Conservation (phyloP, 23 red algal genomes). For the Gracilaria gracilis region DNA sequence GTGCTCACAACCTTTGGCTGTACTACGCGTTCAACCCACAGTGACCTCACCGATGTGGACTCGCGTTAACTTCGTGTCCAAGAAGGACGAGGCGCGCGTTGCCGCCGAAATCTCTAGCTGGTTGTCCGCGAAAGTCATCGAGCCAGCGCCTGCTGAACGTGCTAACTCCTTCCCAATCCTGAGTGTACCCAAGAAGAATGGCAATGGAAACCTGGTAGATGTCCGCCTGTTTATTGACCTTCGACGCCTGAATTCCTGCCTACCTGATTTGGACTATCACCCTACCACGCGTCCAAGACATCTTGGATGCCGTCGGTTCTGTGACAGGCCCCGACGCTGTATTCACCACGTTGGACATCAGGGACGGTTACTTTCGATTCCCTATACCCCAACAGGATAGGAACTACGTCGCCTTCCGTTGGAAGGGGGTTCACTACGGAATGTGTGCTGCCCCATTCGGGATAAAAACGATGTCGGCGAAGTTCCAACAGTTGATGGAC, state of each 20-base stretch:
- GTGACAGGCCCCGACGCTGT: neutral
- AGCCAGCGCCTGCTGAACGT: neutral
- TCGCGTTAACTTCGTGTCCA: constrained; percentile 12
- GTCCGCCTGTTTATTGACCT: too few relatives aligned
- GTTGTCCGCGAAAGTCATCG: neutral
- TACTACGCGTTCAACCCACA: neutral
- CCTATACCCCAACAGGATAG: too few relatives aligned
- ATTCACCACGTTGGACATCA: constrained; percentile 25
- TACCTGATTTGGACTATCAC: constrained; percentile 14
- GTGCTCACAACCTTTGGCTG: neutral
- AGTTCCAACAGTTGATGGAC: neutral
- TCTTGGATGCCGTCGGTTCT: constrained; percentile 5
- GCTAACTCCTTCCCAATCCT: neutral
- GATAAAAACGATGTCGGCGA: constrained; percentile 15
- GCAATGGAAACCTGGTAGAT: too few relatives aligned
- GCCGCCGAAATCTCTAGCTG: too few relatives aligned
- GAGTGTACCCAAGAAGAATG: constrained; percentile 15
- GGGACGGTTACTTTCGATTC: constrained; percentile 5
- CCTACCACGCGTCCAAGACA: too few relatives aligned
- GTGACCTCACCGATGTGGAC: neutral
- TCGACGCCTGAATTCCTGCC: neutral
- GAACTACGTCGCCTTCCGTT: too few relatives aligned
- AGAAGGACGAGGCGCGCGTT: neutral
- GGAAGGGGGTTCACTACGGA: too few relatives aligned
- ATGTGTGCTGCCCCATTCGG: constrained; percentile 9